Base-by-base conservation (phyloP, 176 grass and related monocot genomes). In the Aegilops umbellulata region DNA sequence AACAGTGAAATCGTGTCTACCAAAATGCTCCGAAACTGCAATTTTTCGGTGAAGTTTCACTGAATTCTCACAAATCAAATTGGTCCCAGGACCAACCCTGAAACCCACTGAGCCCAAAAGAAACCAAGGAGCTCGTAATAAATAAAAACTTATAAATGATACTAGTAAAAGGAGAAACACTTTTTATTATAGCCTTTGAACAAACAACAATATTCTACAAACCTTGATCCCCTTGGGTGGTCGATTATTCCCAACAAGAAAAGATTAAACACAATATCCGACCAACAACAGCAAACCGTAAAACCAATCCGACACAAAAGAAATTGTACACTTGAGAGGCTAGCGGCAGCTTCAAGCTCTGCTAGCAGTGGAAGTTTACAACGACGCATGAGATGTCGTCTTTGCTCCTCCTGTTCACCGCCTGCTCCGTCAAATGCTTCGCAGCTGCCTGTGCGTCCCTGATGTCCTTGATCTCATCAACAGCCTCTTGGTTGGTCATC, bases 301-400 rank as follows among this genome's bases (percentile, higher is more conserved):
- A 66, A 58, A 75, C 61, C 34, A 39, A 30, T 80, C 39, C 47
- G 26, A 75, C 66, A 74, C 11, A 24, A 35, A 4, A 91, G 31
- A 29, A 73, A 55, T 79, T 77, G 69, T 77, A 81, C 77, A 88
- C 22, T 65, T 76, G 24, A 29, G 62, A 36, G 35, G 16, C 16
- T 7, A 78, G 11, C 10, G 71, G 11, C 10, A 65, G 23, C 32
- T 64, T 41, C 30, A 66, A 32, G 23, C 26, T 41, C 27, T 88
- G 82, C 77, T 91, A 91, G 82, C 90, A 85, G 38, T 64, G 31
- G 42, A 98, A 95, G 10, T 95, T 95, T 0, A 98, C 92, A 6
- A 99, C 92, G 6, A 96, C 90, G 63, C 90, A 90, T 39, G 97
- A 99, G 65, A 99, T 99, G 74, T 99, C 97, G 60, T 99, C 97